Evolutionary conservation across 208 protist species (phyloP).

Genomic region (Leishmania tropica): DNA sequence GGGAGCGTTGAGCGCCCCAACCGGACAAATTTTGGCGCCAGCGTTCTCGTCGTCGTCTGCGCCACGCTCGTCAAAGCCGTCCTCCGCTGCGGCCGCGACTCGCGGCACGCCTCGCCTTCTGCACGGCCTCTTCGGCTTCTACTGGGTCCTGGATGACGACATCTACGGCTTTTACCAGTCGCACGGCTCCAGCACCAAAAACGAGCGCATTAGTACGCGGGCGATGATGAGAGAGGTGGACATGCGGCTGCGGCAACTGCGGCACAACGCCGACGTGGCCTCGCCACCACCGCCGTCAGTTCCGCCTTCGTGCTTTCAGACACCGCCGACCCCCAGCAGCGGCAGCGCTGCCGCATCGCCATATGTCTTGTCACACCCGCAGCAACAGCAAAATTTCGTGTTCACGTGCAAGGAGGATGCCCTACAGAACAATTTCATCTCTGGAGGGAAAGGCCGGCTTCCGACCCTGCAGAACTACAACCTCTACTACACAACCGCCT

Average conservation of each 20-base stretch:
- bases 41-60: background rate
- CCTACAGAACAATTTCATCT: constrained; percentile 35
- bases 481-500: constrained; percentile 47
- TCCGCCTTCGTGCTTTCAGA: constrained; percentile 6
- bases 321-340: background rate
- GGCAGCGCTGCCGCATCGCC: background rate
- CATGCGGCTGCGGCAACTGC: constrained; percentile 43
- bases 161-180: constrained; percentile 66
- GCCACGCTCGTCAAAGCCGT: background rate
- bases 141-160: constrained; percentile 93
- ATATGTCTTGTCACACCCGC: background rate
- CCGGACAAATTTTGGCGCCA: background rate
- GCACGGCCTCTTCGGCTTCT: constrained; percentile 59
- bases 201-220: constrained; percentile 58
- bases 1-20: background rate
- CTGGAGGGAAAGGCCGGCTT: constrained; percentile 4
- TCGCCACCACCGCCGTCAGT: constrained; percentile 18
- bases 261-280: constrained; percentile 30
- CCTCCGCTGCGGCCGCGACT: background rate
- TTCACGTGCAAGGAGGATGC: constrained; percentile 47
- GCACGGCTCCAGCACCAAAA: constrained; percentile 25
- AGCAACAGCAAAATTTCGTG: constrained; percentile 19
- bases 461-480: constrained; percentile 32
- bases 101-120: constrained; percentile 25
- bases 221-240: constrained; percentile 64